phyloP scores from a whole-genome alignment of 176 grass and related monocot genomes.

The Calamus simplicifolius region DNA sequence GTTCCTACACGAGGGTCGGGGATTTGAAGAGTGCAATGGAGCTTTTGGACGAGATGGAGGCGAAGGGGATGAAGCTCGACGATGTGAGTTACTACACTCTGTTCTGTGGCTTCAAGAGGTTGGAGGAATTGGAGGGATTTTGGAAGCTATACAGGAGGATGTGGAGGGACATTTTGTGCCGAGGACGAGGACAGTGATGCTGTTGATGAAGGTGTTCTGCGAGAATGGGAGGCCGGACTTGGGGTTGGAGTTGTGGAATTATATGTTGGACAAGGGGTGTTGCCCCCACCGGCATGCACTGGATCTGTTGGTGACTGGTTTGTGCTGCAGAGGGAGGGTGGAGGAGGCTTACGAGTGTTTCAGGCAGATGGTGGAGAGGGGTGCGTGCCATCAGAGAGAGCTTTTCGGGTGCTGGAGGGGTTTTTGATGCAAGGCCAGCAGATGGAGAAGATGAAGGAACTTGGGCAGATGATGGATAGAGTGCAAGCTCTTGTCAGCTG shows the following conservation, averaged over 20 bases:
- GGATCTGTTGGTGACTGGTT: constrained; percentile 64
- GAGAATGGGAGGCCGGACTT: constrained; percentile 58
- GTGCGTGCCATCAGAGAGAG: constrained; percentile 56
- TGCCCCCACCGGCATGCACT: constrained; percentile 69
- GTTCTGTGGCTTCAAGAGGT: constrained; percentile 64
- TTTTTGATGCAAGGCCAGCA: constrained; percentile 42
- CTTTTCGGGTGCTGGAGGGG: constrained; percentile 58
- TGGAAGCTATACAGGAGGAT: constrained; percentile 70
- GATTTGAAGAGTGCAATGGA: constrained; percentile 53
- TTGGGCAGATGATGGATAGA: constrained; percentile 51
- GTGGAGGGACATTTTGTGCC: constrained; percentile 47
- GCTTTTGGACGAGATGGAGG: constrained; percentile 60
- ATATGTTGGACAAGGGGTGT: constrained; percentile 61
- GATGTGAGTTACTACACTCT: constrained; percentile 77
- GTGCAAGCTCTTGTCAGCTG: constrained; percentile 2
- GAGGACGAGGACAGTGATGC: constrained; percentile 59
- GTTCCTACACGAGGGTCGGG: constrained; percentile 41
- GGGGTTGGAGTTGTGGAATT: constrained; percentile 70
- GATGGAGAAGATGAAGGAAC: constrained; percentile 54
- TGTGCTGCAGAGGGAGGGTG: constrained; percentile 68
- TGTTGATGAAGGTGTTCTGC: constrained; percentile 84
- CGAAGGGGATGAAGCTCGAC: constrained; percentile 42
- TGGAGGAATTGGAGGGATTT: constrained; percentile 58
- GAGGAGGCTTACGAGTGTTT: constrained; percentile 60
- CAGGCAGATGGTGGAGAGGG: constrained; percentile 40